Evolutionary conservation across 192 early-diverging fungal genomes (phyloP).

Genomic region (Backusella sp.): DNA sequence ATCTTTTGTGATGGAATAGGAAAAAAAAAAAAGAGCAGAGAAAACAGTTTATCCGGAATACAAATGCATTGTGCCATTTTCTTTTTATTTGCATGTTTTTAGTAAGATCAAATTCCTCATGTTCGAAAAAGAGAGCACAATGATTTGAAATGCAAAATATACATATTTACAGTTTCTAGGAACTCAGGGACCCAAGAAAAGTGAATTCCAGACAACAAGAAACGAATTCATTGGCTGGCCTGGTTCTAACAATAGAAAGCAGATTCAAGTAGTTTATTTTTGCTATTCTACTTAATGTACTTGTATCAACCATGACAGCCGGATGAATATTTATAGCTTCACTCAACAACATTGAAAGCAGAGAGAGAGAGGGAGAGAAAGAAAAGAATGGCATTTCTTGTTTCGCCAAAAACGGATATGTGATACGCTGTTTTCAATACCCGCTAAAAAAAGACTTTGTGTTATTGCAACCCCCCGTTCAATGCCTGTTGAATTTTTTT

Average conservation of each 20-base stretch:
- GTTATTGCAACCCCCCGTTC: not conserved
- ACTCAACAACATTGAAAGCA: not conserved
- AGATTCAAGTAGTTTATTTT: too few species aligned
- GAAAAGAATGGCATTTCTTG: not conserved
- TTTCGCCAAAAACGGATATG: not conserved
- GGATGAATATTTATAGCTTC: not conserved
- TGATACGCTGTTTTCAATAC: not conserved
- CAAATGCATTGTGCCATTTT: too few species aligned
- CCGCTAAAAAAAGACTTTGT: not conserved
- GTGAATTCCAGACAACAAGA: not conserved
- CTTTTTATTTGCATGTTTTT: too few species aligned
- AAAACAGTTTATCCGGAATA: too few species aligned
- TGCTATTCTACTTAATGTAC: too few species aligned
- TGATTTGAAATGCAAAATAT: too few species aligned
- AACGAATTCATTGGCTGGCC: not conserved
- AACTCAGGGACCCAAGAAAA: not conserved
- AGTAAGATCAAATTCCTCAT: too few species aligned
- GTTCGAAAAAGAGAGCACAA: too few species aligned
- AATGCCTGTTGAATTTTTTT: slow-evolving; percentile 4
- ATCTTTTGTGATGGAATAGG: too few species aligned
- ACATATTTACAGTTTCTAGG: not conserved
- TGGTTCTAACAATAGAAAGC: not conserved
- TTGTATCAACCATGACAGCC: too few species aligned
- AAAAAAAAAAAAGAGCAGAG: too few species aligned
- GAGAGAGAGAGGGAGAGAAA: not conserved